phyloP scores from a whole-genome alignment of 805 yeast species.

The Hyphopichia homilentoma region DNA sequence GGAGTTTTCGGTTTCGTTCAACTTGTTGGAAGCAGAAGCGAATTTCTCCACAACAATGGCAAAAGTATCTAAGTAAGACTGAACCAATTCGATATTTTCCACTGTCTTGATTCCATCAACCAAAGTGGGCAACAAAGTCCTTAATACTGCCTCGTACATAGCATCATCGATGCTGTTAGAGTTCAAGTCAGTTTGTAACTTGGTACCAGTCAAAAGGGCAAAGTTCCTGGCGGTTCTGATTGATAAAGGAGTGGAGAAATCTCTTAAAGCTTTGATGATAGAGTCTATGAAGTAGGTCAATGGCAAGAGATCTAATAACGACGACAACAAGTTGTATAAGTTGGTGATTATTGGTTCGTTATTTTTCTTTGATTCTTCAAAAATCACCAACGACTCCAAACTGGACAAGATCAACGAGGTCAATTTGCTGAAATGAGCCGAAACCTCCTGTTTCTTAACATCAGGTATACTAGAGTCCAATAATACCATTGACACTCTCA shows the following conservation, averaged over 20 bases:
- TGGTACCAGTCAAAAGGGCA: conserved; percentile 58
- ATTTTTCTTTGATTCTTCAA: background rate
- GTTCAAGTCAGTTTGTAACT: conserved; percentile 64
- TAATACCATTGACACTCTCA: conserved; percentile 51
- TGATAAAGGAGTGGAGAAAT: conserved; percentile 35
- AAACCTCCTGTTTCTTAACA: conserved; percentile 24
- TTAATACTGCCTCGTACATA: conserved; percentile 49
- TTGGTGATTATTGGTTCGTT: conserved; percentile 35
- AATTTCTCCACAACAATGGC: conserved; percentile 62
- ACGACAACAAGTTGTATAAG: conserved; percentile 56
- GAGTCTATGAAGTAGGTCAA: conserved; percentile 67
- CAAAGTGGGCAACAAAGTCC: conserved; percentile 48
- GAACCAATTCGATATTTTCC: conserved; percentile 50
- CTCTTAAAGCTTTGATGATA: conserved; percentile 37
- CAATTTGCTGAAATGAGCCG: conserved; percentile 30
- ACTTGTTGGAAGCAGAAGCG: conserved; percentile 31
- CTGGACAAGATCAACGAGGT: conserved; percentile 32
- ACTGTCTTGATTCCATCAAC: conserved; percentile 32
- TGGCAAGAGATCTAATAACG: conserved; percentile 69
- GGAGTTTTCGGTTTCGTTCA: conserved; percentile 37
- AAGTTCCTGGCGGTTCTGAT: conserved; percentile 57
- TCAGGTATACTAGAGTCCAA: conserved; percentile 37
- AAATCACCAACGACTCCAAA: conserved; percentile 23
- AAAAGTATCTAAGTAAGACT: conserved; percentile 66
- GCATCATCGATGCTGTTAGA: conserved; percentile 39